Evolutionary conservation across 2,329 filamentous ascomycete genomes (phyloP).

Genomic region (Clarireedia hainanense): DNA sequence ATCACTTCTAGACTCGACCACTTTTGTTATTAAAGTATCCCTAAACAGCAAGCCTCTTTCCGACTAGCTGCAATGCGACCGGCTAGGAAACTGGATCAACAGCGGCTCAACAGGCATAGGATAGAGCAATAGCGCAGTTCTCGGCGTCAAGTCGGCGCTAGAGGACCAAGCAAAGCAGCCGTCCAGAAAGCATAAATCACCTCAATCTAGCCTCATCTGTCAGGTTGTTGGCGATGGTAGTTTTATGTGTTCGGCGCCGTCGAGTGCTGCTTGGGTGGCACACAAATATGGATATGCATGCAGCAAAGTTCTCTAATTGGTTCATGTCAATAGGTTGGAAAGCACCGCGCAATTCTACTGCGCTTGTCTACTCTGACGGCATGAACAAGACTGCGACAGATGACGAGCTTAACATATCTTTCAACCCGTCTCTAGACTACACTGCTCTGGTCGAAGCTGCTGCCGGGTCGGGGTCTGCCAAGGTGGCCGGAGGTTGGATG

Average conservation of each 20-base stretch:
- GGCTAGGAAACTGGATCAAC: constrained; percentile 67
- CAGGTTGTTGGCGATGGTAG: constrained; percentile 60
- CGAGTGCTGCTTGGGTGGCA: constrained; percentile 58
- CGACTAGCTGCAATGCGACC: constrained; percentile 58
- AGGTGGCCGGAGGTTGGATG: constrained; percentile 1
- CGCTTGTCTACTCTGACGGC: constrained; percentile 56
- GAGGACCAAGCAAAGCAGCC: constrained; percentile 39
- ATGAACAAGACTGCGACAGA: constrained; percentile 50
- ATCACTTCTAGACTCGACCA: constrained; percentile 49
- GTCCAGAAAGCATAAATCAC: constrained; percentile 20
- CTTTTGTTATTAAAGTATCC: constrained; percentile 68
- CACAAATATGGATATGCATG: constrained; percentile 34
- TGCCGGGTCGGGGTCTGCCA: neutral
- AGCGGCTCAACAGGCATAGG: constrained; percentile 70
- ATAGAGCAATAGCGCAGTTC: constrained; percentile 64
- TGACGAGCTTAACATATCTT: constrained; percentile 55
- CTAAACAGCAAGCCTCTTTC: constrained; percentile 57
- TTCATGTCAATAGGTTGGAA: constrained; percentile 44
- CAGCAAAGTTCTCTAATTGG: constrained; percentile 5
- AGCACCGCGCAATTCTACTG: constrained; percentile 49
- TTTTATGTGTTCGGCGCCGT: constrained; percentile 54
- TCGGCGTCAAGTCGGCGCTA: constrained; percentile 66
- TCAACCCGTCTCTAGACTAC: constrained; percentile 53
- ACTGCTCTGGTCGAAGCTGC: constrained; percentile 39
- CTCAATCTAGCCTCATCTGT: constrained; percentile 35